Percentiles rank a stretch among this genome's conserved stretches.
Evolutionary conservation across 2,329 filamentous ascomycete species (phyloP).

Genomic region (Pseudocercospora macadamiae): DNA sequence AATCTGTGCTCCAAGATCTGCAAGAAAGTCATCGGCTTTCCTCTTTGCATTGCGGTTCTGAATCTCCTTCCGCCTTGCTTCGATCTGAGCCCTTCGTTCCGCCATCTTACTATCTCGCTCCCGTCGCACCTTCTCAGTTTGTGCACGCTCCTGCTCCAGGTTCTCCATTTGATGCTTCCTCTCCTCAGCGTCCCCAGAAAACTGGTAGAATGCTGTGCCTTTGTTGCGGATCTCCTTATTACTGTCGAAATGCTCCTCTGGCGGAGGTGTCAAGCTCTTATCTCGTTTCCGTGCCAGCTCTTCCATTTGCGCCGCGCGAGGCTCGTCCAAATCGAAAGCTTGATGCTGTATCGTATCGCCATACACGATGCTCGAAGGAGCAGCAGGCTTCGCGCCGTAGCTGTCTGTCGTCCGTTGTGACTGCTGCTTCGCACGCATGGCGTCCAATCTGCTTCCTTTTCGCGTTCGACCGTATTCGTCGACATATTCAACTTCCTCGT

Average conservation of each 20-base stretch:
- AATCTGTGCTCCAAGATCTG: slow-evolving; percentile 53
- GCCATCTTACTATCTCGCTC: slow-evolving; percentile 56
- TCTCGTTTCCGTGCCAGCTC: slow-evolving; percentile 77
- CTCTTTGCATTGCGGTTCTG: slow-evolving; percentile 51
- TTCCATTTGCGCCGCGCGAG: slow-evolving; percentile 69
- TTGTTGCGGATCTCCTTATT: slow-evolving; percentile 80
- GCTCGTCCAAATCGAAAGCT: slow-evolving; percentile 78
- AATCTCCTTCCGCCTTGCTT: slow-evolving; percentile 29
- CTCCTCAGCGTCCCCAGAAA: slow-evolving; percentile 73
- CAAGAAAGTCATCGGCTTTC: slow-evolving; percentile 73
- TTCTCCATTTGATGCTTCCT: slow-evolving; percentile 74
- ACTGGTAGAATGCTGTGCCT: slow-evolving; percentile 89
- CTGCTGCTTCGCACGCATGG: slow-evolving; percentile 62
- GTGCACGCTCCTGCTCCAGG: slow-evolving; percentile 66
- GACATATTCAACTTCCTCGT: slow-evolving; percentile 77
- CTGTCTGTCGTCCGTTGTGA: slow-evolving; percentile 62
- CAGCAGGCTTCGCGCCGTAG: slow-evolving; percentile 68
- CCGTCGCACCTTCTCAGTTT: slow-evolving; percentile 68
- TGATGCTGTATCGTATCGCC: slow-evolving; percentile 82
- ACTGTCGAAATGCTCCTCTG: slow-evolving; percentile 82
- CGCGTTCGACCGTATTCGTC: slow-evolving; percentile 92
- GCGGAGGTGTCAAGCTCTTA: slow-evolving; percentile 76
- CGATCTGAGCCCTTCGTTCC: slow-evolving; percentile 60
- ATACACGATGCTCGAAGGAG: slow-evolving; percentile 74
- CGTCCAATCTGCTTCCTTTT: slow-evolving; percentile 70